Evolutionary conservation across 192 early-diverging fungal genomes (phyloP).

Genomic region (Podila horticola): DNA sequence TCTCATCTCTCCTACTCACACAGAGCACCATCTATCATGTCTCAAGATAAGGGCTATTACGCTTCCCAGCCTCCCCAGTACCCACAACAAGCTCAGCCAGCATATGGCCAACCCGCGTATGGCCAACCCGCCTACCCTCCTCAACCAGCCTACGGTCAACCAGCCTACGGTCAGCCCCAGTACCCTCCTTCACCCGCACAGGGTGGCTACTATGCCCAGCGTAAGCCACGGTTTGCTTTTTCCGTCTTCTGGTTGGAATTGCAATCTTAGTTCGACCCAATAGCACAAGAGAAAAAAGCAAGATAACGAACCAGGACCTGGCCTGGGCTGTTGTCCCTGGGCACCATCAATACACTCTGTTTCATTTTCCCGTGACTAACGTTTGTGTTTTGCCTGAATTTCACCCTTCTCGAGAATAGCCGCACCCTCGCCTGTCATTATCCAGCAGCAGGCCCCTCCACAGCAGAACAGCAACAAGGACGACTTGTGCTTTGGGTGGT

Average conservation of each 20-base stretch:
- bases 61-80: constrained; percentile 50
- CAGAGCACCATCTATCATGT: not conserved
- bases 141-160: constrained; percentile 32
- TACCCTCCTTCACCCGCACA: constrained; percentile 19
- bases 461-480: constrained; percentile 31
- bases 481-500: constrained; percentile 39
- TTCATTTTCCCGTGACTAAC: no score
- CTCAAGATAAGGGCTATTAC: constrained; percentile 48
- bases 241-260: not conserved
- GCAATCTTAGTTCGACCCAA: no score
- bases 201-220: constrained; percentile 31
- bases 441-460: constrained; percentile 34
- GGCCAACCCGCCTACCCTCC: constrained; percentile 32
- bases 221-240: constrained; percentile 7
- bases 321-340: no score
- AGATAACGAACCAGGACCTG: no score
- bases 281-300: not conserved
- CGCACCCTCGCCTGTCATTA: constrained; percentile 29
- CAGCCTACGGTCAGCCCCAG: constrained; percentile 25
- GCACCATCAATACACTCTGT: no score
- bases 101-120: constrained; percentile 44
- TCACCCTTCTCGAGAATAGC: constrained; percentile 2
- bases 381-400: no score
- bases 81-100: constrained; percentile 40
- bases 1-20: not conserved